Percentiles rank a stretch among this genome's conserved stretches.
phyloP scores from a whole-genome alignment of 2,329 filamentous ascomycete genomes.

The Amauroascus niger region DNA sequence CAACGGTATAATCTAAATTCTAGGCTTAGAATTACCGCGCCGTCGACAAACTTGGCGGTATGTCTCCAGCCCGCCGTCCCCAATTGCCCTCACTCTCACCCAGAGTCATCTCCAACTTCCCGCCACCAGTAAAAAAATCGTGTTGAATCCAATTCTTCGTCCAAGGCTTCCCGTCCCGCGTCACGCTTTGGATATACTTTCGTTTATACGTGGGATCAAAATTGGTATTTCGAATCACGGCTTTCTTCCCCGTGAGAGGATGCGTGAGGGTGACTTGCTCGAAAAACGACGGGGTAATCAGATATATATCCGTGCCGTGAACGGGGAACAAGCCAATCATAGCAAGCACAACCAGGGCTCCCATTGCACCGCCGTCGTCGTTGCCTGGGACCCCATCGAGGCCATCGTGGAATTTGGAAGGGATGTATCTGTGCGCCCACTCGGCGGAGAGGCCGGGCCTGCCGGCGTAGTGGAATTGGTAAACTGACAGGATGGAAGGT shows the following conservation, averaged over 20 bases:
- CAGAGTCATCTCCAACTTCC: background rate
- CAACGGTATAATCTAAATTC: no score
- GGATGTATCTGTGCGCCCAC: slow-evolving; percentile 56
- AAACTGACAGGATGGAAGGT: slow-evolving; percentile 54
- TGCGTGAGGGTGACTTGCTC: slow-evolving; percentile 49
- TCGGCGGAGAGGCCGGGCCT: slow-evolving; percentile 45
- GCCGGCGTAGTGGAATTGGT: slow-evolving; percentile 60
- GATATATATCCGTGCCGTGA: slow-evolving; percentile 58
- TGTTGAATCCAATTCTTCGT: background rate
- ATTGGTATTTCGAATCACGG: slow-evolving; percentile 50
- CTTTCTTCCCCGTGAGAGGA: slow-evolving; percentile 49
- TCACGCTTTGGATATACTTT: slow-evolving; percentile 58
- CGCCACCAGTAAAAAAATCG: background rate
- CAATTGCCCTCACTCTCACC: background rate
- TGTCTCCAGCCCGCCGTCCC: background rate
- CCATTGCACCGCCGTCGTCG: slow-evolving; percentile 62
- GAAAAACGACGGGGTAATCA: slow-evolving; percentile 61
- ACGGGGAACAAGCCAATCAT: slow-evolving; percentile 66
- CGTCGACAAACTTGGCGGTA: background rate
- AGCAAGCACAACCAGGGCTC: slow-evolving; percentile 52
- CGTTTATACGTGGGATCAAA: slow-evolving; percentile 51
- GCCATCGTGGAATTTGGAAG: slow-evolving; percentile 51
- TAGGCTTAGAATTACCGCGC: no score
- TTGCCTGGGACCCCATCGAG: slow-evolving; percentile 57
- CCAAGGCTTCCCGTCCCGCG: slow-evolving; percentile 50